These are phyloP conservation scores for Entonaema liquescens DNA, from an alignment of 495 filamentous ascomycete genomes.

Conservation along the genomic window DNA sequence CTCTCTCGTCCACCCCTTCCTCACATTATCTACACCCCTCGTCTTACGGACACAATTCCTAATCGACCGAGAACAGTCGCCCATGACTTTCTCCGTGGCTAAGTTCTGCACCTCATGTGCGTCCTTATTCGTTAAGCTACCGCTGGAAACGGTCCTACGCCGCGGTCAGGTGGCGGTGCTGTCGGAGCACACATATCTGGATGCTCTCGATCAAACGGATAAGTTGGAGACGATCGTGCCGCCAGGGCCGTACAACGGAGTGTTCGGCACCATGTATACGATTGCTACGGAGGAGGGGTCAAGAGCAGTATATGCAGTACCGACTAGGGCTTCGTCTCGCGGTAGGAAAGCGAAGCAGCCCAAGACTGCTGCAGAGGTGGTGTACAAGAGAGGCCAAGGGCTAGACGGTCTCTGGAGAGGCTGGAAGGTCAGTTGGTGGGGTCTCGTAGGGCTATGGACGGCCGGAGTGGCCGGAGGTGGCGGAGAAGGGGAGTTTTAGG, in stretches of 20 bases:
- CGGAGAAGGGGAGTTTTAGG: conserved; percentile 59
- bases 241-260: conserved; percentile 77
- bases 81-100: conserved; percentile 77
- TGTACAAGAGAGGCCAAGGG: conserved; percentile 77
- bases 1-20: conserved; percentile 79
- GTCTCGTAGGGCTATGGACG: conserved; percentile 84
- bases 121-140: conserved; percentile 86
- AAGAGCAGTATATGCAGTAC: conserved; percentile 47
- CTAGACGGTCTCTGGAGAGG: conserved; percentile 86
- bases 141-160: conserved; percentile 89
- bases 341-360: conserved; percentile 49
- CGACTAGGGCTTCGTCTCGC: conserved; percentile 41
- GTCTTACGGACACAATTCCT: conserved; percentile 79
- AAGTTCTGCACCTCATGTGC: conserved; percentile 77
- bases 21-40: conserved; percentile 81
- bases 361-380: conserved; percentile 52
- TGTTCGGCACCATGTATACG: conserved; percentile 86
- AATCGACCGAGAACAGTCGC: conserved; percentile 83
- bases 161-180: conserved; percentile 81
- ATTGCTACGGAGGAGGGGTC: conserved; percentile 86
- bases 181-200: conserved; percentile 51
- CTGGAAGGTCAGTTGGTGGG: conserved; percentile 97
- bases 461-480: conserved; percentile 55
- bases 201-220: conserved; percentile 51
- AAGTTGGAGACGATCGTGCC: conserved; percentile 77